Evolutionary conservation across 1,284 basidiomycete species (phyloP), one percentile per base, ranked within the genome.

Genomic region (Ceratobasidium papillatum): DNA sequence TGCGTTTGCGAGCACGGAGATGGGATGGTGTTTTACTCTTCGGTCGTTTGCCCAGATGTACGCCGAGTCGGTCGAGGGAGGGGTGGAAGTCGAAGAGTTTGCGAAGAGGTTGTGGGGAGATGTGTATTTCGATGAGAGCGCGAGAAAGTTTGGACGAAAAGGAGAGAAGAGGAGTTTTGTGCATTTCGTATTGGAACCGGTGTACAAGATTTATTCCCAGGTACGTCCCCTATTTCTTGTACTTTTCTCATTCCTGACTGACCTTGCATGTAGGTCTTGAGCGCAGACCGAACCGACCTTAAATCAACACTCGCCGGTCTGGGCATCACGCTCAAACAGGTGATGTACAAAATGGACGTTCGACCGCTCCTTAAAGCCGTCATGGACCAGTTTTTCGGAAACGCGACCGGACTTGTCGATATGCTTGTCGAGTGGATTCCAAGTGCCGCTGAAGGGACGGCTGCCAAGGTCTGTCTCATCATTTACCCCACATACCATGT

Each of bases 301-400:
- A 92, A 91, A 80, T 87, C 86, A 69, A 99, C 96, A 0, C 85
- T 99, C n/a, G 85, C 85, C 7, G 85, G 86, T 17, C 86, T 99
- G 45, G 90, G 91, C 3, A 99, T 99, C 80, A 87, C 89, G 62
- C 85, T 99, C 78, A 98, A 97, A 83, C 93, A 95, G 0, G 87
- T 96, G 49, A 94, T 94, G 87, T 99, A 92, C 87, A 99, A 99
- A 86, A 97, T 99, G 91, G 98, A 99, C 81, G 96, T 97, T 8
- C 87, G 96, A 71, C 97, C 98, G 2, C 84, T 99, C 75, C 86
- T 99, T 77, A 97, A 98, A 84, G 94, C 94, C 56, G 92, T 99
- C 3, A 84, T 98, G 77, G 93, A 94, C 79, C 95, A 98, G 79
- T 99, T 99, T 87, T 99, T 99, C 80, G 97, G 98, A 2, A 89